phyloP scores from a whole-genome alignment of 305 asterid species.

The Fraxinus floribunda region DNA sequence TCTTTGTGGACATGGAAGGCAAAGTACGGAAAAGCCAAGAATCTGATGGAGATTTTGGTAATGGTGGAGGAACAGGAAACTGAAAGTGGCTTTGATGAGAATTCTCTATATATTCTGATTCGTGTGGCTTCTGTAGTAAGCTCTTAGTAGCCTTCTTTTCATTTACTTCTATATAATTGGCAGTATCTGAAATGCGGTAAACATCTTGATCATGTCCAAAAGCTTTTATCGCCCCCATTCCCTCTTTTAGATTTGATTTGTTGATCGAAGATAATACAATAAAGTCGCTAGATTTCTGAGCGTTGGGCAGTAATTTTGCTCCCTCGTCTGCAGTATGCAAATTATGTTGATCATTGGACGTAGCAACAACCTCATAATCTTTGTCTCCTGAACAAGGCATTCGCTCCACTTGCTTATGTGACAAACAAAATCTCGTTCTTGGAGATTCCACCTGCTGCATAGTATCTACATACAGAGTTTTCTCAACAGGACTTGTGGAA shows the following conservation, averaged over 20 bases:
- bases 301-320: constrained; percentile 1
- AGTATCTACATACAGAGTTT: constrained; percentile 42
- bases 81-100: constrained; percentile 28
- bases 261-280: constrained; percentile 18
- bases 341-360: constrained; percentile 10
- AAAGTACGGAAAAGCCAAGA: constrained; percentile 77
- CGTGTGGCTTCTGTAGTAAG: constrained; percentile 19
- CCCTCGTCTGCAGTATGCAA: constrained; percentile 8
- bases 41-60: constrained; percentile 74
- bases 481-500: constrained; percentile 37
- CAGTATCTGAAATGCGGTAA: not conserved
- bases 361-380: constrained; percentile 4
- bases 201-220: constrained; percentile 22
- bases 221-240: constrained; percentile 2
- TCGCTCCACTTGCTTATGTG: constrained; percentile 9
- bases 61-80: constrained; percentile 61
- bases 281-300: constrained; percentile 17
- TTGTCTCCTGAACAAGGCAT: constrained; percentile 1
- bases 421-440: constrained; percentile 8
- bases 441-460: constrained; percentile 28
- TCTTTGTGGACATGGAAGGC: constrained; percentile 51
- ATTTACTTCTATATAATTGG: constrained; percentile 10
- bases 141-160: constrained; percentile 15
- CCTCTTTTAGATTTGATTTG: constrained; percentile 9
- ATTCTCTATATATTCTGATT: constrained; percentile 9